These are phyloP conservation scores for Monilinia vaccinii-corymbosi DNA, from an alignment of 2,329 filamentous ascomycete genomes.

Conservation along the genomic window DNA sequence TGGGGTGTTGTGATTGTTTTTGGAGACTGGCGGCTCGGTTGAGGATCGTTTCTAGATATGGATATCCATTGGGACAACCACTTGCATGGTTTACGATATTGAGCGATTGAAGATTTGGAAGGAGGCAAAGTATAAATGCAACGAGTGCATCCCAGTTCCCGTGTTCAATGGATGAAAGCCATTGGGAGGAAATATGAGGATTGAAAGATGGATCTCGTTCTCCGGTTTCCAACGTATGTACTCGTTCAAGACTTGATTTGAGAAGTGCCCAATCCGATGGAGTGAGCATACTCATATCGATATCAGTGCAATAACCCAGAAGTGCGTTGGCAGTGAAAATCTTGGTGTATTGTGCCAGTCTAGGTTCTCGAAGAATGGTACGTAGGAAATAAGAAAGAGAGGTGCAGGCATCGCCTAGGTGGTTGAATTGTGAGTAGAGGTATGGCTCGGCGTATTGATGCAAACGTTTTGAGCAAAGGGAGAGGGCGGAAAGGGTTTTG, in stretches of 20 bases:
- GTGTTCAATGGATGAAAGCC: background rate
- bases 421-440: slow-evolving; percentile 4
- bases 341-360: slow-evolving; percentile 3
- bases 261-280: background rate
- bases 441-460: slow-evolving; percentile 5
- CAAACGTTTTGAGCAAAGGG: background rate
- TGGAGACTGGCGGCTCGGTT: slow-evolving; percentile 1
- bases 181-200: background rate
- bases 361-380: background rate
- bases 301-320: slow-evolving; percentile 2
- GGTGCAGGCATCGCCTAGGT: slow-evolving; percentile 4
- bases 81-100: slow-evolving; percentile 9
- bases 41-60: slow-evolving; percentile 9
- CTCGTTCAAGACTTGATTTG: background rate
- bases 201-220: background rate
- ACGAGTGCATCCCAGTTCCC: slow-evolving; percentile 10
- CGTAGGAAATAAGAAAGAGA: slow-evolving; percentile 1
- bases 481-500: background rate
- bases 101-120: slow-evolving; percentile 5
- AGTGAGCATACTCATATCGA: background rate
- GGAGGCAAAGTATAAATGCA: slow-evolving; percentile 4
- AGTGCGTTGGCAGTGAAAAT: slow-evolving; percentile 1
- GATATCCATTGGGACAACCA: slow-evolving; percentile 7
- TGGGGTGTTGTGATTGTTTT: background rate
- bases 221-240: background rate